Evolutionary conservation across 352 stramenopile genomes (phyloP).

Genomic region (Phytophthora pini): DNA sequence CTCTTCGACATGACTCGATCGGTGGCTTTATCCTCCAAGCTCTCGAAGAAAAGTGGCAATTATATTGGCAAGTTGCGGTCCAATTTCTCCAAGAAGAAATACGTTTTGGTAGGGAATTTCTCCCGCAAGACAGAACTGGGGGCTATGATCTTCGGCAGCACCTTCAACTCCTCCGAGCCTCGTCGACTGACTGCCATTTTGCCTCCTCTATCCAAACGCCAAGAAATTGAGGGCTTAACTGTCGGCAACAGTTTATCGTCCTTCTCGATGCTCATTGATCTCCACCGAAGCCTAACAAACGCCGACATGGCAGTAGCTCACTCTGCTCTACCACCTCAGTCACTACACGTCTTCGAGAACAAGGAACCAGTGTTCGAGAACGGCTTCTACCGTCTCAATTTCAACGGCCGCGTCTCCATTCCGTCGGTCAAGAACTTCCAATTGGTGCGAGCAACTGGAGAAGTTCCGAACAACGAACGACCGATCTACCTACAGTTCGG

Average conservation of each 20-base stretch:
- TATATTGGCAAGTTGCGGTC: constrained; percentile 89
- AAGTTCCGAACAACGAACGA: constrained; percentile 18
- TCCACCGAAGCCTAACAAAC: constrained; percentile 37
- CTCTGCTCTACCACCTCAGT: constrained; percentile 23
- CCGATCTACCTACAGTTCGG: constrained; percentile 75
- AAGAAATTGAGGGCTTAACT: constrained; percentile 57
- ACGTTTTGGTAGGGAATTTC: constrained; percentile 72
- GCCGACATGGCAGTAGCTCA: constrained; percentile 30
- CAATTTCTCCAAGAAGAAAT: constrained; percentile 81
- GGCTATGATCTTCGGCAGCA: constrained; percentile 68
- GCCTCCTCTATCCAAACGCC: constrained; percentile 52
- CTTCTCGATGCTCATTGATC: constrained; percentile 66
- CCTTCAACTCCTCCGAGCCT: constrained; percentile 57
- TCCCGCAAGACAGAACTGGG: constrained; percentile 79
- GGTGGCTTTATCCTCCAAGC: constrained; percentile 42
- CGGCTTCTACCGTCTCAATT: constrained; percentile 84
- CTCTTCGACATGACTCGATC: constrained; percentile 88
- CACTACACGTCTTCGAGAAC: constrained; percentile 68
- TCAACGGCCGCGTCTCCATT: constrained; percentile 77
- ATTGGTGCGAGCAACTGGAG: constrained; percentile 37
- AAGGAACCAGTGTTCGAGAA: constrained; percentile 80
- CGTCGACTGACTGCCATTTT: constrained; percentile 54
- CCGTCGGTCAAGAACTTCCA: constrained; percentile 88
- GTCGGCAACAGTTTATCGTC: constrained; percentile 49
- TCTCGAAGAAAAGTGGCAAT: constrained; percentile 90